Conservation (phyloP, 352 stramenopile species). For the Globisporangium rhizosaccharum region DNA sequence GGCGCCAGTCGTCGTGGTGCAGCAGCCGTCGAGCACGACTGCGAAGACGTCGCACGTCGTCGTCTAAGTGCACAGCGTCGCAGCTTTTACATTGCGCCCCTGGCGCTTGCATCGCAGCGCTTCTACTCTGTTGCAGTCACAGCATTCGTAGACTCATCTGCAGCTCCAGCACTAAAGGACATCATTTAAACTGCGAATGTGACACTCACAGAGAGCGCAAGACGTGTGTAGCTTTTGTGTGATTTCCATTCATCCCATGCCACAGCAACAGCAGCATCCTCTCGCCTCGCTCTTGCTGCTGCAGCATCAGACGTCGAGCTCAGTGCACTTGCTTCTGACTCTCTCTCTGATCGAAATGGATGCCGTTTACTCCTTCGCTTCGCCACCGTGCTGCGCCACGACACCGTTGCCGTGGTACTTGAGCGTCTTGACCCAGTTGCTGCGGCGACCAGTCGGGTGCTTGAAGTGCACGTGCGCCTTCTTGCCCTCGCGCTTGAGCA, state of each 20-base stretch:
- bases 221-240: too few relatives aligned
- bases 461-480: constrained; percentile 71
- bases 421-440: constrained; percentile 86
- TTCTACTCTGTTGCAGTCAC: background rate
- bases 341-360: background rate
- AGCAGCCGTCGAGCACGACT: constrained; percentile 8
- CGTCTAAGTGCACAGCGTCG: constrained; percentile 26
- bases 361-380: constrained; percentile 53
- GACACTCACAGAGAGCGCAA: too few relatives aligned
- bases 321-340: too few relatives aligned
- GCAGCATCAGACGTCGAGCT: too few relatives aligned
- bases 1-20: constrained; percentile 26
- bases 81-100: background rate
- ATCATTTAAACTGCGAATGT: too few relatives aligned
- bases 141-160: background rate
- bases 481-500: constrained; percentile 79
- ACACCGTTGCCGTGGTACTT: constrained; percentile 84
- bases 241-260: too few relatives aligned
- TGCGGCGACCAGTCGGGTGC: constrained; percentile 66
- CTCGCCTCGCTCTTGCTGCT: too few relatives aligned
- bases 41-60: constrained; percentile 56
- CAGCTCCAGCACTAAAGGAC: too few relatives aligned
- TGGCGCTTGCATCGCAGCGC: background rate
- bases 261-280: too few relatives aligned
- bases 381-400: constrained; percentile 73